A percentile compares a stretch with the other conserved stretches of the same genome.
Conservation (phyloP, 2,329 filamentous ascomycete species). For the Colletotrichum cordylinicola region DNA sequence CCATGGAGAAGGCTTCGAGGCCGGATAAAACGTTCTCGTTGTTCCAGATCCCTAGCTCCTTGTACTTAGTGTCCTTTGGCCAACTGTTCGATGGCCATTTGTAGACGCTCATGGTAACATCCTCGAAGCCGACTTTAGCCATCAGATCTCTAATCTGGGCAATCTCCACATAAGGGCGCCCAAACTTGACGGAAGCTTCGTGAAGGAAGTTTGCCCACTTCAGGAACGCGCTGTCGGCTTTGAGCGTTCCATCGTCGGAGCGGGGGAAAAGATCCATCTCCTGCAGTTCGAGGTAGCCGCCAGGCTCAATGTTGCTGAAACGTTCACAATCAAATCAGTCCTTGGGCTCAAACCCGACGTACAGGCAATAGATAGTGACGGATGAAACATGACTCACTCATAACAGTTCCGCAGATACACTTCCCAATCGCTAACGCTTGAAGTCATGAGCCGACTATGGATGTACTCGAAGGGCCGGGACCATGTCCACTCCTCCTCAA, state of each 20-base stretch:
- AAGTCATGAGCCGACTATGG: background rate
- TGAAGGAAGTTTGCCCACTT: background rate
- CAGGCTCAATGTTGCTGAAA: background rate
- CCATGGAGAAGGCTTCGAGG: background rate
- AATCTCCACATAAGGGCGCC: background rate
- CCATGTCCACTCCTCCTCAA: background rate
- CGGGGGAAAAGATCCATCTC: background rate
- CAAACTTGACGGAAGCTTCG: background rate
- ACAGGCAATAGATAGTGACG: background rate
- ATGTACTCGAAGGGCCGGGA: background rate
- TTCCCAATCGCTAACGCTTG: background rate
- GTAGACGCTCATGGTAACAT: background rate
- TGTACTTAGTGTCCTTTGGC: background rate
- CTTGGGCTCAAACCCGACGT: background rate
- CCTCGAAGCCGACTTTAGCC: background rate
- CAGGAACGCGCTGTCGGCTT: background rate
- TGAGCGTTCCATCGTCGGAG: background rate
- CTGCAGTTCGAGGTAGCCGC: background rate
- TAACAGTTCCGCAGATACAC: background rate
- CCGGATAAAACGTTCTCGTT: background rate
- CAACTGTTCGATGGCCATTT: background rate
- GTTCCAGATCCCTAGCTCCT: background rate
- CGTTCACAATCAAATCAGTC: background rate
- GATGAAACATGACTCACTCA: background rate
- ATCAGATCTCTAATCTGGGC: background rate